A percentile compares a stretch with the other conserved stretches of the same genome.
These are phyloP conservation scores for Lichina pygmaea DNA, from an alignment of 495 filamentous ascomycete genomes.

Conservation along the genomic window DNA sequence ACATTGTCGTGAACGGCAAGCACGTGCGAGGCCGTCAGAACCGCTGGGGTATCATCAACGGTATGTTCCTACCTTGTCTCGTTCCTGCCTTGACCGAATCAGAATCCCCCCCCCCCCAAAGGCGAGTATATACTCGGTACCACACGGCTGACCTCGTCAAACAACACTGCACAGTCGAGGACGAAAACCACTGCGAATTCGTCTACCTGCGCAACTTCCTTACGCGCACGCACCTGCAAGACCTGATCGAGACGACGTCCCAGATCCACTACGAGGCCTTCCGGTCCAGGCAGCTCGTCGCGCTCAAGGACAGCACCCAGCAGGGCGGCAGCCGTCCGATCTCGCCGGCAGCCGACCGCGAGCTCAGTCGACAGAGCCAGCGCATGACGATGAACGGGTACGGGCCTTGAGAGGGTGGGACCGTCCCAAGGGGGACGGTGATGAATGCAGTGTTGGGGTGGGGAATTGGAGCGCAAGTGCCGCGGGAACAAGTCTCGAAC, in stretches of 20 bases:
- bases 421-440: too few species aligned
- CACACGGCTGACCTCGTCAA: neutral
- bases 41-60: slow-evolving; percentile 95
- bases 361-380: slow-evolving; percentile 88
- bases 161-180: slow-evolving; percentile 33
- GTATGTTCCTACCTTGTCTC: slow-evolving; percentile 1
- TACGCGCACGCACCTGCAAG: slow-evolving; percentile 83
- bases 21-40: slow-evolving; percentile 96
- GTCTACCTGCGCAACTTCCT: slow-evolving; percentile 95
- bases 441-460: too few species aligned
- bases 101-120: neutral
- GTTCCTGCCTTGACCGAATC: neutral
- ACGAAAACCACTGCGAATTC: slow-evolving; percentile 99
- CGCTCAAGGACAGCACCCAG: slow-evolving; percentile 90
- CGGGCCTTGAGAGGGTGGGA: slow-evolving; percentile 1
- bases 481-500: too few species aligned
- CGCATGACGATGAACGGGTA: slow-evolving; percentile 97
- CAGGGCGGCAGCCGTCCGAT: slow-evolving; percentile 73
- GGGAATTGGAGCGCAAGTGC: too few species aligned
- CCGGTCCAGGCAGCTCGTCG: slow-evolving; percentile 95
- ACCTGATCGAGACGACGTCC: slow-evolving; percentile 97
- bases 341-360: slow-evolving; percentile 75
- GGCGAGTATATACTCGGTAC: neutral
- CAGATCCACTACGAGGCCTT: slow-evolving; percentile 99
- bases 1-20: slow-evolving; percentile 89